Conservation (phyloP, 352 stramenopile genomes). For the Phytophthora constricta region DNA sequence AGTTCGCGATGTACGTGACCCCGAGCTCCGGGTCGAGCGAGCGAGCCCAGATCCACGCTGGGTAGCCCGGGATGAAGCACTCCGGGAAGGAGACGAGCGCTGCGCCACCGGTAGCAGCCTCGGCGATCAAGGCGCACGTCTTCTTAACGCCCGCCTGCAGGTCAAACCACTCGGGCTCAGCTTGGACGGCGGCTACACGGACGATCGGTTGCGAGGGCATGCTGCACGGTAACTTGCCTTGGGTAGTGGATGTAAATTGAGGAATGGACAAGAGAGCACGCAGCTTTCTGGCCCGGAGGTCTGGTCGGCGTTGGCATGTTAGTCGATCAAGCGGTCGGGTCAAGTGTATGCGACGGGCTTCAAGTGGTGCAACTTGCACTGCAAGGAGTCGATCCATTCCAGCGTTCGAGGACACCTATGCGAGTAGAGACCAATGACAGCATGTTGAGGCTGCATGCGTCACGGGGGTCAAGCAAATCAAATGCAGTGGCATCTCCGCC, state of each 20-base stretch:
- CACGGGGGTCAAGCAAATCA: not conserved
- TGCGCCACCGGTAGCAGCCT: slow-evolving; percentile 21
- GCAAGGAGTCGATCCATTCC: no score
- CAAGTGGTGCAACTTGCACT: no score
- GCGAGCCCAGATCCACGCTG: slow-evolving; percentile 25
- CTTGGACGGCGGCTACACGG: slow-evolving; percentile 15
- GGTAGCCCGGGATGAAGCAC: slow-evolving; percentile 29
- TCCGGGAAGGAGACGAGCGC: slow-evolving; percentile 27
- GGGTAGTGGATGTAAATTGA: not conserved
- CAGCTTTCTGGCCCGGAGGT: not conserved
- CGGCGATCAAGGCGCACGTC: slow-evolving; percentile 25
- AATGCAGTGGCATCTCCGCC: not conserved
- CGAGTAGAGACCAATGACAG: not conserved
- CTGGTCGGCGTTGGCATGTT: not conserved
- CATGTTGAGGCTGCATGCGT: not conserved
- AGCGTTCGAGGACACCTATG: no score
- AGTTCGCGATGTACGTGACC: slow-evolving; percentile 29
- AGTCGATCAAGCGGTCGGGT: not conserved
- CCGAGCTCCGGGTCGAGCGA: slow-evolving; percentile 22
- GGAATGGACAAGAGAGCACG: not conserved
- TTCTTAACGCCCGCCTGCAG: slow-evolving; percentile 22
- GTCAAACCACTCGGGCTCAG: slow-evolving; percentile 29
- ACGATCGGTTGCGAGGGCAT: not conserved
- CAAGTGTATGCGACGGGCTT: not conserved
- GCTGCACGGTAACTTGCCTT: not conserved